Conservation (phyloP, 345 rosid species). For the Eucalyptus leucophloia region DNA sequence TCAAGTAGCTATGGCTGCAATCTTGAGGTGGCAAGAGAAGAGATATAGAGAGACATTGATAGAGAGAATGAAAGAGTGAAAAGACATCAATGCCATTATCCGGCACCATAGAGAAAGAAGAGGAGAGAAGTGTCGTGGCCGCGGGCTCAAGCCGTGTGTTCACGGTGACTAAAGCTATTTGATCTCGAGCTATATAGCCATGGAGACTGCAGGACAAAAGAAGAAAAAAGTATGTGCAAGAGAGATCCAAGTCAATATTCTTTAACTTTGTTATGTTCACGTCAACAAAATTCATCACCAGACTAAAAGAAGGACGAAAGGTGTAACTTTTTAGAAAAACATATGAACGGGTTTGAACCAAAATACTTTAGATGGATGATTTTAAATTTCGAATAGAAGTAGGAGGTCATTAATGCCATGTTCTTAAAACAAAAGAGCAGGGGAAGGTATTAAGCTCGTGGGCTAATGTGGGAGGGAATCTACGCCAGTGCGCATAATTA, state of each 20-base stretch:
- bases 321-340: not conserved
- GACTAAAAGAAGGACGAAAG: not conserved
- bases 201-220: not conserved
- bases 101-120: not conserved
- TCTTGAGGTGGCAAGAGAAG: not conserved
- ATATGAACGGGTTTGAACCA: not conserved
- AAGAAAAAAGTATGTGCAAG: rapidly evolving
- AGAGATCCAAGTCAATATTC: not conserved
- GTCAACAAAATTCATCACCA: not conserved
- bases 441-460: not conserved
- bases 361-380: not conserved
- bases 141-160: not conserved
- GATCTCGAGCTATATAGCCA: not conserved
- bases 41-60: not conserved
- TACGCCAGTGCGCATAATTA: not conserved
- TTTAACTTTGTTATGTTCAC: not conserved
- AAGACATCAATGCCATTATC: not conserved
- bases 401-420: not conserved
- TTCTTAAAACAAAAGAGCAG: not conserved
- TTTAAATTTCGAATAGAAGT: not conserved
- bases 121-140: not conserved
- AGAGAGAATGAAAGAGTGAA: not conserved
- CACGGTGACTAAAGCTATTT: not conserved
- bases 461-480: not conserved
- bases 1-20: not conserved